A percentile compares a stretch with the other conserved stretches of the same genome.
These are phyloP conservation scores for Corynascus novoguineensis DNA, from an alignment of 495 filamentous ascomycete genomes.

Conservation along the genomic window DNA sequence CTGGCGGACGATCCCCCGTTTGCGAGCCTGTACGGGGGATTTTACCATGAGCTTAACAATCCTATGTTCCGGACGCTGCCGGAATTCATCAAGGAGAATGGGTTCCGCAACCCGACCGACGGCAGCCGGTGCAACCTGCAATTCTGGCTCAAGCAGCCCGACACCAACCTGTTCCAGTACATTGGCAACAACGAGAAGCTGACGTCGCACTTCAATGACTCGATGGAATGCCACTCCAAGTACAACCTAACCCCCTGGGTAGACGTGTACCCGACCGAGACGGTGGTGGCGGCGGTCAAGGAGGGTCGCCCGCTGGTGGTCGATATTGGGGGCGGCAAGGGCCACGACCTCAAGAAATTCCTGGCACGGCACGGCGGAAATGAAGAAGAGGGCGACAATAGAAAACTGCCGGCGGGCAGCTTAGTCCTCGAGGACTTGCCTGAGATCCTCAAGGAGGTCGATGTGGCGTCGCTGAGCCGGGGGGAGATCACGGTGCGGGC, in stretches of 20 bases:
- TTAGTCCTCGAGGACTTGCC: conserved; percentile 45
- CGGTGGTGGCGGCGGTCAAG: conserved; percentile 10
- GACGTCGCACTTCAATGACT: conserved; percentile 19
- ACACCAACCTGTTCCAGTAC: conserved; percentile 21
- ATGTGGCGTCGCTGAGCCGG: neutral
- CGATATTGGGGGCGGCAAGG: conserved; percentile 43
- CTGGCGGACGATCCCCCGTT: conserved; percentile 11
- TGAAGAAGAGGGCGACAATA: too few relatives aligned
- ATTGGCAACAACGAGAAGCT: conserved; percentile 16
- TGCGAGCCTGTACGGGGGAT: conserved; percentile 7
- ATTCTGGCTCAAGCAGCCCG: conserved; percentile 14
- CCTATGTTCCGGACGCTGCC: conserved; percentile 17
- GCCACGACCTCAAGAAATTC: conserved; percentile 40
- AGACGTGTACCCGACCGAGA: conserved; percentile 20
- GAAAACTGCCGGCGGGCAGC: conserved; percentile 23
- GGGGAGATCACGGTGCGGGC: conserved; percentile 26
- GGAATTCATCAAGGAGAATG: conserved; percentile 18
- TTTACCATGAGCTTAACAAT: conserved; percentile 12
- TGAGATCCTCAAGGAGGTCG: conserved; percentile 30
- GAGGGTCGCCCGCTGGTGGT: conserved; percentile 36
- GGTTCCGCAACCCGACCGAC: conserved; percentile 24
- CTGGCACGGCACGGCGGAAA: conserved; percentile 29
- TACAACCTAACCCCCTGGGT: conserved; percentile 26
- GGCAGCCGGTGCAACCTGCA: conserved; percentile 20
- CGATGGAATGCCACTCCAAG: conserved; percentile 27